Evolutionary conservation across 768 basidiomycete species (phyloP), one percentile per base, ranked within the genome.

Genomic region (Kwoniella shandongensis): DNA sequence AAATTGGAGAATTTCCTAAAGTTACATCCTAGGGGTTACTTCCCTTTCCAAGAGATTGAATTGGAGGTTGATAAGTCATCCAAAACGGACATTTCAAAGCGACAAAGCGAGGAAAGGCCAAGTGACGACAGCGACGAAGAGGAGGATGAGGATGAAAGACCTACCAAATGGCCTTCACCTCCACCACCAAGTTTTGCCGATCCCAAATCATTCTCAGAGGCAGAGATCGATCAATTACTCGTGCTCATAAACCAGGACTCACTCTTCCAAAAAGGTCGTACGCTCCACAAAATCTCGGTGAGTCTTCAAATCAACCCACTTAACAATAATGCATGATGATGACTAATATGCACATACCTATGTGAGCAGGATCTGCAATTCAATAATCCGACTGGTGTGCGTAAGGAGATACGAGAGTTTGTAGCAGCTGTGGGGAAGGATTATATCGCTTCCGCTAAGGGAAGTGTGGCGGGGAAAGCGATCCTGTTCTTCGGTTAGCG

Each of bases 1-100:
- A 66, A 84, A n/a, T 79, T 98, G 8, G 84, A 90, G 30, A 79
- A 79, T 62, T 77, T 85, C 69, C 81, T 84, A 72, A 88, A 89
- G 72, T 85, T 83, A 3, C 59, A 72, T 52, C 69, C 69, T 1
- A 51, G n/a, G 11, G 75, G 75, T 0, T 74, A 76, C 51, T 22
- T 82, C 80, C 66, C 93, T 87, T 73, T 84, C 85, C 17, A 75
- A 81, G 39, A 85, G 84, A 50, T 52, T 54, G 49, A 38, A n/a
- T 10, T 42, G 40, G 12, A 23, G n/a, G 26, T 17, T 25, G 20
- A 47, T 41, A 22, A 35, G 30, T 32, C 7, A 6, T 6, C 32
- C 32, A 13, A 13, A 32, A 6, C 32, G 13, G 13, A 32, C 32
- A 32, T 6, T 6, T 32, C 32, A 32, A 6, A 32, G 32, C 32